Evolutionary conservation across 208 protist genomes (phyloP).

Genomic region (Jaenimonas drosophilae): DNA sequence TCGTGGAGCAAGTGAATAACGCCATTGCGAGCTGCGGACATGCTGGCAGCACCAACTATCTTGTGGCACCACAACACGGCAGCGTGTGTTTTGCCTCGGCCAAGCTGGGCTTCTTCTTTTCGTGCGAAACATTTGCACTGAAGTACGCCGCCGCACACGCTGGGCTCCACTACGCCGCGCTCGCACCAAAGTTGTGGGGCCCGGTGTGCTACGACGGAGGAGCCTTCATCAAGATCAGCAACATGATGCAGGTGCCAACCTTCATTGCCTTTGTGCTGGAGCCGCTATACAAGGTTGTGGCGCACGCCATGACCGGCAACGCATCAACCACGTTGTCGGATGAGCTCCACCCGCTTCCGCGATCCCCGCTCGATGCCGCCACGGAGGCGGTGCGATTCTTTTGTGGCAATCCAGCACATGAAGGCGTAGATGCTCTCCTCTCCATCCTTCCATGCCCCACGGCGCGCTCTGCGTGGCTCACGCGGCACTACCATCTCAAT

Average conservation of each 20-base stretch:
- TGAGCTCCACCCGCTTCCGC: constrained; percentile 36
- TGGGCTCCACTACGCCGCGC: constrained; percentile 24
- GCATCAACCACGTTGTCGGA: constrained; percentile 27
- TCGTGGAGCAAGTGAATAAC: constrained; percentile 95
- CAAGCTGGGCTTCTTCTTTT: constrained; percentile 90
- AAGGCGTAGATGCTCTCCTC: constrained; percentile 53
- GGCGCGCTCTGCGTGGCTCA: constrained; percentile 28
- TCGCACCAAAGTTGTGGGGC: constrained; percentile 96
- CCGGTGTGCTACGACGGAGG: constrained; percentile 89
- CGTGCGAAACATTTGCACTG: constrained; percentile 91
- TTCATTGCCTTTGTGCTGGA: constrained; percentile 99
- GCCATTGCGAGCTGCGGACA: constrained; percentile 55
- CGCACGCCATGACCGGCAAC: constrained; percentile 58
- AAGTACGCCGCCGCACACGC: constrained; percentile 87
- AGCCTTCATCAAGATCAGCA: constrained; percentile 45
- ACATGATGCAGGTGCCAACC: constrained; percentile 62
- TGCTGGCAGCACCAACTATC: constrained; percentile 5
- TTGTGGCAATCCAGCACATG: constrained; percentile 33
- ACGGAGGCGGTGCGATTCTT: constrained; percentile 67
- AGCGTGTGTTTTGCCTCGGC: constrained; percentile 89
- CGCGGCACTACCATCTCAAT: constrained; percentile 23
- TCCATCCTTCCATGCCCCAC: constrained; percentile 33
- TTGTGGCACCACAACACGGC: constrained; percentile 72
- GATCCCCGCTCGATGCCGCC: constrained; percentile 41
- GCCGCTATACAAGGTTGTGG: constrained; percentile 98